Evolutionary conservation across 768 basidiomycete species (phyloP), one percentile per base, ranked within the genome.

Genomic region (Tulasnella sp.): DNA sequence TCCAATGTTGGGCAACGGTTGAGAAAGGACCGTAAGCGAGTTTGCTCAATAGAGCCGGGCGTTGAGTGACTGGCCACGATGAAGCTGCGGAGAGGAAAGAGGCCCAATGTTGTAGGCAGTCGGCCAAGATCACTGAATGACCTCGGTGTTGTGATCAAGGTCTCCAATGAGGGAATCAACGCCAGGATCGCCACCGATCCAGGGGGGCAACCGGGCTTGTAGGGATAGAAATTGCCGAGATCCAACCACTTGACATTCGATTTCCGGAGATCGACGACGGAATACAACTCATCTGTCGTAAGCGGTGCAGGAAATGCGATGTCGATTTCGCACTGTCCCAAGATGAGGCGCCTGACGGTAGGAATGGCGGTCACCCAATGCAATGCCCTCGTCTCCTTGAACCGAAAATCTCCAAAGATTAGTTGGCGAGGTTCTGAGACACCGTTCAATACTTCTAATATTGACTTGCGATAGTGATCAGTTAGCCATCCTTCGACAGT

Each of bases 351-450:
- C n/a, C 6, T n/a, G 0, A 51, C 51, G 2, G 51, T 51, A 3
- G 51, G 51, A 51, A 1, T 23, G 51, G 23, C 51, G 23, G 51
- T 51, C n/a, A n/a, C 51, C 51, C 51, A 51, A 23, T 51, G 23
- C 5, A 23, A n/a, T n/a, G 1, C 51, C 1, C n/a, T 20, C n/a
- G 6, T 1, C n/a, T n/a, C 23, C 0, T 0, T 0, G 51, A 23
- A n/a, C n/a, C 6, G n/a, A 23, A 18, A 48, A 1, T 67, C 29
- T 13, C 3, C 18, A 35, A 67, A 18, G 11, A 35, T 15, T 20
- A 35, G 61, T 67, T 18, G 61, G 7, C 16, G 32, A 67, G 29
- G 61, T 15, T 16, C 26, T 32, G 11, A 4, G 32, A 29, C 10
- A 26, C 15, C 32, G 26, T 29, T 67, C 15, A 67, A 16, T 67